These are phyloP conservation scores for Arachis stenosperma DNA, from an alignment of 306 rosid species.

Conservation along the genomic window DNA sequence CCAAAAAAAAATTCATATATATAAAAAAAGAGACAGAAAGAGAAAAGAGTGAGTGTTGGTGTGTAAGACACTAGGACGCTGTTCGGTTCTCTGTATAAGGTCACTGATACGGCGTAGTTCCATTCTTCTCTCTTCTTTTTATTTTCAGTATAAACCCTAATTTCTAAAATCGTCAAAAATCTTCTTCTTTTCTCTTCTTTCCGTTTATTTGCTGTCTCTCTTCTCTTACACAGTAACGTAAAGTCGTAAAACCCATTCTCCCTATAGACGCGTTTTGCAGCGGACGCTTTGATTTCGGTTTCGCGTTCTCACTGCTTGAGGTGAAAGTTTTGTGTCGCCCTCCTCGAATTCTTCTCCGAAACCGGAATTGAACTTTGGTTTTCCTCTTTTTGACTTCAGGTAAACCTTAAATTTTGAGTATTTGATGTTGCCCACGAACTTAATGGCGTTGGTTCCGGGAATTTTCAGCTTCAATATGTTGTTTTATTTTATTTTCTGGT, in stretches of 20 bases:
- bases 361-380: slow-evolving; percentile 32
- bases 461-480: slow-evolving; percentile 19
- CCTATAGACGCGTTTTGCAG: background rate
- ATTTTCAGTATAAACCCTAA: slow-evolving; percentile 45
- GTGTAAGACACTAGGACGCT: too few relatives aligned
- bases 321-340: slow-evolving; percentile 6
- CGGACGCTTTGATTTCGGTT: slow-evolving; percentile 15
- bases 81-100: background rate
- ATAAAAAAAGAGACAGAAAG: too few relatives aligned
- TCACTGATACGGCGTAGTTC: slow-evolving; percentile 28
- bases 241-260: background rate
- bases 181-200: background rate
- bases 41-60: too few relatives aligned
- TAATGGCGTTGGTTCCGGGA: background rate
- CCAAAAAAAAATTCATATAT: too few relatives aligned
- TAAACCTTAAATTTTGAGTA: slow-evolving; percentile 29
- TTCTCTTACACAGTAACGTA: background rate
- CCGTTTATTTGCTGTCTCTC: background rate
- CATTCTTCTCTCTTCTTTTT: slow-evolving; percentile 9
- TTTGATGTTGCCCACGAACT: slow-evolving; percentile 17
- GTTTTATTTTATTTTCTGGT: background rate
- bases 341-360: slow-evolving; percentile 13
- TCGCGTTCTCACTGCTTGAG: slow-evolving; percentile 25
- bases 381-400: slow-evolving; percentile 22
- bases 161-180: slow-evolving; percentile 23